A percentile compares a stretch with the other conserved stretches of the same genome.
Evolutionary conservation across 495 filamentous ascomycete species (phyloP).

Genomic region (Penicillium egyptiacum): DNA sequence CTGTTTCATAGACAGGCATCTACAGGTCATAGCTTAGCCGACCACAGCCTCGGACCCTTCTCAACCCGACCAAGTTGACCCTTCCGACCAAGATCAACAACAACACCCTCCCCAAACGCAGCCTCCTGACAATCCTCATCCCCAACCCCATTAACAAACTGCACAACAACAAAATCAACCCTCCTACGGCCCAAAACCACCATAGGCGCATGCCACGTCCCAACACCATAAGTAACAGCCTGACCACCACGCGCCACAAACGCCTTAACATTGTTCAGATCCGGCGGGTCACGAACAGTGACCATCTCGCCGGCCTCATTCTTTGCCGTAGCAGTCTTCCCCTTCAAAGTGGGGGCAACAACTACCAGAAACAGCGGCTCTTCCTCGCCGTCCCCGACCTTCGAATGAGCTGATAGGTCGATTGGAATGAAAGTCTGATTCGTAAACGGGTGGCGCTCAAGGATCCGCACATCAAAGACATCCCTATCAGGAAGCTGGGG

Average conservation of each 20-base stretch:
- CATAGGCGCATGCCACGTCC: conserved; percentile 99
- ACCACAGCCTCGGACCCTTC: conserved; percentile 37
- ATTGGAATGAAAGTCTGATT: conserved; percentile 90
- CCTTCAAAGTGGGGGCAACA: conserved; percentile 71
- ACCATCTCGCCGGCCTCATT: conserved; percentile 34
- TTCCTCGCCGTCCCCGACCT: conserved; percentile 31
- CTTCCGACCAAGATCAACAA: conserved; percentile 33
- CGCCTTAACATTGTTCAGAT: conserved; percentile 66
- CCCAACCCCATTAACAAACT: conserved; percentile 80
- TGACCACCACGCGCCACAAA: conserved; percentile 79
- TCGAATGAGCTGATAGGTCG: conserved; percentile 47
- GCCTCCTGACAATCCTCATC: conserved; percentile 92
- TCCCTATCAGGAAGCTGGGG: conserved; percentile 21
- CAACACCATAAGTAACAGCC: conserved; percentile 87
- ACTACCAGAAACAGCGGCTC: conserved; percentile 72
- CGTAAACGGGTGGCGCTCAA: conserved; percentile 93
- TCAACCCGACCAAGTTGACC: conserved; percentile 32
- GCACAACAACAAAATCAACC: conserved; percentile 84
- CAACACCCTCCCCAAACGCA: conserved; percentile 46
- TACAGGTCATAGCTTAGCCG: conserved; percentile 22
- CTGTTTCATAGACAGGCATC: background rate
- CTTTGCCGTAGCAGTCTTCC: conserved; percentile 34
- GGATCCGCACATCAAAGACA: conserved; percentile 67
- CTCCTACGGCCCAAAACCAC: conserved; percentile 69
- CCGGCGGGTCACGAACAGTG: conserved; percentile 63